These are phyloP conservation scores for Colletotrichum tanaceti DNA, from an alignment of 2,329 filamentous ascomycete genomes.

Conservation along the genomic window DNA sequence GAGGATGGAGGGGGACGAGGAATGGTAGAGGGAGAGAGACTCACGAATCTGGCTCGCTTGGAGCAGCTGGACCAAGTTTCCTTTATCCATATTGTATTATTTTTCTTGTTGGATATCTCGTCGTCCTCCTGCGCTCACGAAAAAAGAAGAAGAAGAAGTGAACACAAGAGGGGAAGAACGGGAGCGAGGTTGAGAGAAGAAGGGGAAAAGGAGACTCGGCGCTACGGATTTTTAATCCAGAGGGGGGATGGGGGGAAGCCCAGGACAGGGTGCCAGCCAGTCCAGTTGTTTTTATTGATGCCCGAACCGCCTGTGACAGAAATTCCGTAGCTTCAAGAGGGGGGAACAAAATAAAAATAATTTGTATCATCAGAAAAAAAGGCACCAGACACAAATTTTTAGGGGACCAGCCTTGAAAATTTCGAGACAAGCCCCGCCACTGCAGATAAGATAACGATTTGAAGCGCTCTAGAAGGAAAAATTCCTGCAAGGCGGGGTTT, in stretches of 20 bases:
- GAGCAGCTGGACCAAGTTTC: constrained; percentile 87
- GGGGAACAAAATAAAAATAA: constrained; percentile 18
- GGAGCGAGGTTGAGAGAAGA: constrained; percentile 40
- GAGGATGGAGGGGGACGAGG: too few relatives aligned
- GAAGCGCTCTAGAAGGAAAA: constrained; percentile 23
- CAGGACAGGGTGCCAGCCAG: constrained; percentile 25
- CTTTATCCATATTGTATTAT: constrained; percentile 57
- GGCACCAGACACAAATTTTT: constrained; percentile 33
- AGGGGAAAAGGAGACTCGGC: constrained; percentile 34
- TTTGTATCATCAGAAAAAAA: neutral
- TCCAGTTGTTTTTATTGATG: constrained; percentile 36
- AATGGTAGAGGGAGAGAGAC: constrained; percentile 51
- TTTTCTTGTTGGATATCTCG: constrained; percentile 28
- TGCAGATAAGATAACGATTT: constrained; percentile 40
- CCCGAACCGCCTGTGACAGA: constrained; percentile 35
- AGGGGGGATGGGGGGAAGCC: constrained; percentile 1
- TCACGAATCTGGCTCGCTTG: constrained; percentile 88
- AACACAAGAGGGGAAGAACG: constrained; percentile 11
- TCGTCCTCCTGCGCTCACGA: constrained; percentile 32
- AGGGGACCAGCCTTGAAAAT: constrained; percentile 40
- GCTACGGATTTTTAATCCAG: constrained; percentile 37
- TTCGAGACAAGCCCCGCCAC: constrained; percentile 39
- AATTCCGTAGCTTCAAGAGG: neutral
- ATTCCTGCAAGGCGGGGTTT: constrained; percentile 39
- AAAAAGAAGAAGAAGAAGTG: constrained; percentile 36